Percentiles rank a stretch among this genome's conserved stretches.
phyloP scores from a whole-genome alignment of 2,329 filamentous ascomycete genomes.

The Tympanopsis confertula region DNA sequence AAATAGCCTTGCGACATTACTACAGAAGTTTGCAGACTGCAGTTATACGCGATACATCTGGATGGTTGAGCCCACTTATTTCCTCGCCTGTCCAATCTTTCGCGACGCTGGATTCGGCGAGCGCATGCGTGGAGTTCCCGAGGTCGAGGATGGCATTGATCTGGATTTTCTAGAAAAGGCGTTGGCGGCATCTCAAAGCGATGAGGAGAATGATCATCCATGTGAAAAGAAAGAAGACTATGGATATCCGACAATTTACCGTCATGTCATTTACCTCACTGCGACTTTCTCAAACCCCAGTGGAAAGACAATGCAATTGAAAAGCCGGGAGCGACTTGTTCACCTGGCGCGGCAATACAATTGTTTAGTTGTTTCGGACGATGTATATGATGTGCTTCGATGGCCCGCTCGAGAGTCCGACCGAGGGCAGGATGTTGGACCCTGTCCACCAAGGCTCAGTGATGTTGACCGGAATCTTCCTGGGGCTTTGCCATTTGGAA shows the following conservation, averaged over 20 bases:
- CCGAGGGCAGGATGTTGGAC: neutral
- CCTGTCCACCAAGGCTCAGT: conserved; percentile 39
- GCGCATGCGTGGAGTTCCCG: conserved; percentile 46
- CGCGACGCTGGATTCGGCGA: conserved; percentile 50
- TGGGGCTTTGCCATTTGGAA: conserved; percentile 47
- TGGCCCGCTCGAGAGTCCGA: conserved; percentile 27
- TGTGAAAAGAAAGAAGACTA: conserved; percentile 28
- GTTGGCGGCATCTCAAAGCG: conserved; percentile 19
- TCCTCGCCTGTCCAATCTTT: conserved; percentile 53
- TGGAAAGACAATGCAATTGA: conserved; percentile 49
- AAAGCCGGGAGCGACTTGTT: conserved; percentile 43
- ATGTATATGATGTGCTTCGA: conserved; percentile 62
- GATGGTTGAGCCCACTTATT: conserved; percentile 56
- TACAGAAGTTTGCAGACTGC: conserved; percentile 55
- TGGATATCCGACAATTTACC: conserved; percentile 49
- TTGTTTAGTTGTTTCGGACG: conserved; percentile 54
- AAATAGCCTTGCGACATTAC: conserved; percentile 49
- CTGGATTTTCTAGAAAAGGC: conserved; percentile 36
- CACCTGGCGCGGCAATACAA: conserved; percentile 50
- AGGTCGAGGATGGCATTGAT: conserved; percentile 52
- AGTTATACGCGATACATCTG: conserved; percentile 50
- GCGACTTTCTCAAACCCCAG: conserved; percentile 63
- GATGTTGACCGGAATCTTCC: conserved; percentile 48
- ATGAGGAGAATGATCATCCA: conserved; percentile 14
- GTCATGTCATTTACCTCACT: conserved; percentile 56